These are phyloP conservation scores for Hibiscus syriacus DNA, from an alignment of 345 rosid genomes.

Conservation along the genomic window DNA sequence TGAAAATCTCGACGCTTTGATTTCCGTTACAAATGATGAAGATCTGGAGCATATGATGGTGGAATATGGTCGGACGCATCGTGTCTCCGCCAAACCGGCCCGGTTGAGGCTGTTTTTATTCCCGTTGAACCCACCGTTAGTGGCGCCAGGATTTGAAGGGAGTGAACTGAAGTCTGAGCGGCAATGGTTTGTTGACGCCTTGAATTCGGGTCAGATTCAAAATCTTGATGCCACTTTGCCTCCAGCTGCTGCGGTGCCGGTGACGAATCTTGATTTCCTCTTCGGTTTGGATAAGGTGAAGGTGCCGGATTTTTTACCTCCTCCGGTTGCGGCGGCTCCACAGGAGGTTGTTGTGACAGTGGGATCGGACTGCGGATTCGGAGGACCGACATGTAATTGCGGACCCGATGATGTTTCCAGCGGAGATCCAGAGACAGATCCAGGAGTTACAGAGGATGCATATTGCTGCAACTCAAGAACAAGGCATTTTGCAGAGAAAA, in stretches of 20 bases:
- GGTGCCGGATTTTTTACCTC: constrained; percentile 16
- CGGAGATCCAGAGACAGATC: no score
- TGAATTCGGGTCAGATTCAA: constrained; percentile 40
- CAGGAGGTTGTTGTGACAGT: constrained; percentile 20
- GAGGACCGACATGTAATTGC: no score
- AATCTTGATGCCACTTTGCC: constrained; percentile 32
- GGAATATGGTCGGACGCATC: constrained; percentile 46
- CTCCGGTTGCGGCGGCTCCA: constrained; percentile 16
- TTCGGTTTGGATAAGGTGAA: constrained; percentile 47
- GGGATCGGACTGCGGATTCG: constrained; percentile 28
- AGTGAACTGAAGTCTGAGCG: constrained; percentile 33
- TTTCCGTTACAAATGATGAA: constrained; percentile 60
- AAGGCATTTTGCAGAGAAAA: no score
- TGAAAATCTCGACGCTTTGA: constrained; percentile 59
- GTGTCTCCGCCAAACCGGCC: constrained; percentile 40
- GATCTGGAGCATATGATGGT: constrained; percentile 62
- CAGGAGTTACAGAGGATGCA: no score
- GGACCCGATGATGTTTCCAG: no score
- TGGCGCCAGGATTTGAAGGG: constrained; percentile 9
- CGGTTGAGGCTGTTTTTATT: constrained; percentile 47
- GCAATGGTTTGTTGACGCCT: constrained; percentile 54
- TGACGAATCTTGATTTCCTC: constrained; percentile 34
- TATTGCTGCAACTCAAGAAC: no score
- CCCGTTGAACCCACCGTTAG: constrained; percentile 16
- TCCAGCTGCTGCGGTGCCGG: constrained; percentile 18